Evolutionary conservation across 108 stramenopile species (phyloP), one percentile per base, ranked within the genome.

Genomic region (Cyclotella choctawhatcheeana): DNA sequence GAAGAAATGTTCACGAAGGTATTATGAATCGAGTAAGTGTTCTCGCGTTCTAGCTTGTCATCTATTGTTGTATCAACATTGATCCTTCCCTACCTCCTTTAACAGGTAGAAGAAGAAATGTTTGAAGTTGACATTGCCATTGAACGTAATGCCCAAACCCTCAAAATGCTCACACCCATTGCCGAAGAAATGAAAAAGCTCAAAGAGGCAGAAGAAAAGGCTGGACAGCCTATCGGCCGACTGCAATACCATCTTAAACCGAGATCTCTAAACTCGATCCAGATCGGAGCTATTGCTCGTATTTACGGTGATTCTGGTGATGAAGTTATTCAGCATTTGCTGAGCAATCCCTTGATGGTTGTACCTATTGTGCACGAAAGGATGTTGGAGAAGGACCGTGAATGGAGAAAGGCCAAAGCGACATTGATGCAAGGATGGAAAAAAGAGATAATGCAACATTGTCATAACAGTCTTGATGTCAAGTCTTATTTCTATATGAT

Each of bases 81-180:
- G 7, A 43, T 50, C 43, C 13, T 63, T 33, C 16, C 33, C 7
- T 22, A 43, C 52, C 2, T 30, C 56, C n/a, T 29, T 22, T 26
- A 22, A 48, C 73, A 76, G 54, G 85, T 93, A 20, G 94, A 93
- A 65, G 94, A 96, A 43, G 92, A 96, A 80, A 81, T 92, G 52
- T 97, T 88, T 75, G 99, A 99, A 83, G 89, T 99, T 27, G 99
- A 99, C 76, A 98, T 98, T 95, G 96, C 97, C 30, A 97, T 99
- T 51, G 99, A 98, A 66, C 81, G 93, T 0, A 98, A 97, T 73
- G 65, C 81, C 12, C 63, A 79, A 43, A 92, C 97, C n/a, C 90
- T 98, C 81, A 79, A 86, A 1, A 77, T 89, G 17, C 87, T 99
- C 31, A 96, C 97, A 64, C 97, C 97, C 0, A 83, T 98, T 27